Base-by-base conservation (phyloP, 345 rosid species). In the Orychophragmus violaceus region DNA sequence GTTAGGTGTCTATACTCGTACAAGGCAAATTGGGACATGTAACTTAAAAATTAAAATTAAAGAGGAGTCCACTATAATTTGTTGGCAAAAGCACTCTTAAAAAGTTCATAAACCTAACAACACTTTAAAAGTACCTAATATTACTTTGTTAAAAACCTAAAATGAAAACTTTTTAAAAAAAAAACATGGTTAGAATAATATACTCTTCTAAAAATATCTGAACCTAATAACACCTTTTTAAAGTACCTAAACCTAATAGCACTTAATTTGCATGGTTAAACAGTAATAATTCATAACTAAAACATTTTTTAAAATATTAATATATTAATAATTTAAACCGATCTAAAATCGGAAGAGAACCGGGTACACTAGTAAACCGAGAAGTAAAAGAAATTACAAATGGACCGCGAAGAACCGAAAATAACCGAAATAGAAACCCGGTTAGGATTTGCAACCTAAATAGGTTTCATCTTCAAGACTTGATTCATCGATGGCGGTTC, bases 41-140 rank as follows among this genome's bases (percentile, higher is more conserved):
- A 35, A 11, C 14, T 12, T 35, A 0, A 32, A 32, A 32, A 32
- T 1, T 1, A 32, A 36, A 13, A 36, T 12, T 23, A 11, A 13
- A 53, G 36, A 53, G 6, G 27, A 3, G 13, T 14, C 37, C 13
- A 14, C 12, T 3, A 14, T 35, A 24, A 18, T 30, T n/a, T 64
- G 9, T 16, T 35, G 25, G 36, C 10, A 33, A 62, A 23, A 30
- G 11, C 0, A 11, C 22, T 18, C 18, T 30, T 18, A 0, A 1
- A 23, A 32, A 18, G 42, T 32, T 52, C 2, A 10, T 53, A 42
- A 54, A 66, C 63, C 63, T 55, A 66, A 42, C 30, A 3, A 10
- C 16, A 29, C 63, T 55, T 66, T 9, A 1, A 19, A 42, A 55
- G 32, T 22, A 57, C 64, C 64, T 68, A 57, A 68, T 45, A 23